phyloP scores from a whole-genome alignment of 306 rosid species.

The Morella rubra region DNA sequence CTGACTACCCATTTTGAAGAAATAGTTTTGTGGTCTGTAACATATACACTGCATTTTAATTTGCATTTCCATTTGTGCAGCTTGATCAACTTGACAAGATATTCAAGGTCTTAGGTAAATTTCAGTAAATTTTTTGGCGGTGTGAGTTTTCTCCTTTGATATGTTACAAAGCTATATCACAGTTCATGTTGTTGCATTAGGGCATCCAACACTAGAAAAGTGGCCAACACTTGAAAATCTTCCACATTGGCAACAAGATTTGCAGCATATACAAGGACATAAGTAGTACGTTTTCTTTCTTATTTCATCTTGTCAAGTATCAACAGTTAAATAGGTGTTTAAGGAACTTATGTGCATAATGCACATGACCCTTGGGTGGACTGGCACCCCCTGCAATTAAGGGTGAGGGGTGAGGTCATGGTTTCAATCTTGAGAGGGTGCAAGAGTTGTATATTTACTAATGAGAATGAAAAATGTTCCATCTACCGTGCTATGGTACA shows the following conservation, averaged over 20 bases:
- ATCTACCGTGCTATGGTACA: background rate
- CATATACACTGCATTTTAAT: slow-evolving; percentile 14
- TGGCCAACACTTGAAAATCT: slow-evolving; percentile 92
- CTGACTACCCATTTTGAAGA: slow-evolving; percentile 6
- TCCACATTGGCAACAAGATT: slow-evolving; percentile 87
- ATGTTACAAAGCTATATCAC: slow-evolving; percentile 31
- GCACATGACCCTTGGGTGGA: background rate
- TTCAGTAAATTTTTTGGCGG: slow-evolving; percentile 11
- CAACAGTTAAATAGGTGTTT: slow-evolving; percentile 2
- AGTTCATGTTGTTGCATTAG: slow-evolving; percentile 53
- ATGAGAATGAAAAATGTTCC: background rate
- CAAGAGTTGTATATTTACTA: background rate
- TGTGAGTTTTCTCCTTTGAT: slow-evolving; percentile 28
- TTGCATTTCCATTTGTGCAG: slow-evolving; percentile 51
- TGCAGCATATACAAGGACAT: slow-evolving; percentile 78
- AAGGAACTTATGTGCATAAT: background rate
- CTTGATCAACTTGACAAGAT: slow-evolving; percentile 98
- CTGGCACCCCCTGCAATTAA: background rate
- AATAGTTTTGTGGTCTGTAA: slow-evolving; percentile 17
- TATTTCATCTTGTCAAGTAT: background rate
- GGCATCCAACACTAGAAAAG: slow-evolving; percentile 93
- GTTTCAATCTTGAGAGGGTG: background rate
- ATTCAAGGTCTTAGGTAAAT: slow-evolving; percentile 93
- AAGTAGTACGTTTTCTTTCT: slow-evolving; percentile 67
- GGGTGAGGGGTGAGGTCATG: background rate